A percentile compares a stretch with the other conserved stretches of the same genome.
Conservation (phyloP, 495 filamentous ascomycete genomes). For the Oleoguttula mirabilis region DNA sequence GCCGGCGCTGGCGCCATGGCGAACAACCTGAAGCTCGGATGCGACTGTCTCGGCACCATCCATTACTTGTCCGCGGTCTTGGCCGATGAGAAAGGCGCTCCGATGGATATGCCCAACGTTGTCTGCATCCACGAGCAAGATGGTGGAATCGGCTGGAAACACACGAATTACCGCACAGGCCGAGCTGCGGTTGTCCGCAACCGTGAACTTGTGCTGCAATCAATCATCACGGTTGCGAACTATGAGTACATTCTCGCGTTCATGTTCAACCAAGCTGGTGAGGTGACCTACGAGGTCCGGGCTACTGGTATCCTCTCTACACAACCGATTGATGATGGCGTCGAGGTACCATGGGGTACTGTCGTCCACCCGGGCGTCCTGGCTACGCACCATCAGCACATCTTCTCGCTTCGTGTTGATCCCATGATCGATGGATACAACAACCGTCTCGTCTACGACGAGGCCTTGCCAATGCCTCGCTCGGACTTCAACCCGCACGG, state of each 20-base stretch:
- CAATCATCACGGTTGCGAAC: constrained; percentile 49
- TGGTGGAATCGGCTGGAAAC: constrained; percentile 65
- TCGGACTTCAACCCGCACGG: constrained; percentile 69
- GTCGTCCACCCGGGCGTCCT: constrained; percentile 79
- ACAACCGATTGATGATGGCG: constrained; percentile 61
- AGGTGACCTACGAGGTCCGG: constrained; percentile 61
- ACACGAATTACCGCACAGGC: constrained; percentile 67
- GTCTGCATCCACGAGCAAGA: constrained; percentile 72
- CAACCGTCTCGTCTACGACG: constrained; percentile 60
- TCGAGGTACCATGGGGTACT: constrained; percentile 64
- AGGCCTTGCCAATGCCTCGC: constrained; percentile 60
- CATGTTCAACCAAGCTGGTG: constrained; percentile 75
- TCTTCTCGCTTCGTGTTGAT: constrained; percentile 80
- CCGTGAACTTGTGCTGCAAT: constrained; percentile 58
- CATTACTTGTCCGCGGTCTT: constrained; percentile 57
- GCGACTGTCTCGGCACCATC: constrained; percentile 52
- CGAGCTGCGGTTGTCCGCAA: constrained; percentile 53
- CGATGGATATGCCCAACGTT: constrained; percentile 54
- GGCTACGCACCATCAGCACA: constrained; percentile 69
- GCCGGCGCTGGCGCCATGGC: constrained; percentile 62
- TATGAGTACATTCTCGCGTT: constrained; percentile 68
- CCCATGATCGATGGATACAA: constrained; percentile 64
- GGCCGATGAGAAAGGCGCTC: constrained; percentile 43
- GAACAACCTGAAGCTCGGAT: constrained; percentile 51
- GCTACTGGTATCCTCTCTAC: constrained; percentile 83